These are phyloP conservation scores for Saussurea involucrata DNA, from an alignment of 129 eudicot genomes.

Conservation along the genomic window DNA sequence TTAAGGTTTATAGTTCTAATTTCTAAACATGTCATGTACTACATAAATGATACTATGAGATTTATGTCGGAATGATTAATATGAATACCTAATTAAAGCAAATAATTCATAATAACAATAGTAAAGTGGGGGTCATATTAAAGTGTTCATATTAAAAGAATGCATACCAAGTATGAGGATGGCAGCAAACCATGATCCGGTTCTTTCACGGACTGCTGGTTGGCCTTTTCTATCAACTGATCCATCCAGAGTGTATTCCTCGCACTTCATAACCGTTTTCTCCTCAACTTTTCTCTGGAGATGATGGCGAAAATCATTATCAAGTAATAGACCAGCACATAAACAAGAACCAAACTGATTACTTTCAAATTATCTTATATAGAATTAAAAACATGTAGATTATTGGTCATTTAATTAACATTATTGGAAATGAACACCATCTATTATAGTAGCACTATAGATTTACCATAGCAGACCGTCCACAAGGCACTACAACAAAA, in stretches of 20 bases:
- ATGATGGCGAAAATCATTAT: background rate
- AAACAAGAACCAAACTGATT: background rate
- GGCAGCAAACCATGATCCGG: slow-evolving; percentile 89
- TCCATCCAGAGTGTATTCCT: slow-evolving; percentile 72
- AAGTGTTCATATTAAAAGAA: background rate
- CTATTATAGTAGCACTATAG: background rate
- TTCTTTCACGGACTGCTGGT: slow-evolving; percentile 60
- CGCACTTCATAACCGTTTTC: slow-evolving; percentile 28
- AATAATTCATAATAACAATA: background rate
- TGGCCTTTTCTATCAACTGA: slow-evolving; percentile 61
- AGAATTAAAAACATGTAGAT: background rate
- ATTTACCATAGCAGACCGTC: background rate
- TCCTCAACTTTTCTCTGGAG: slow-evolving; percentile 38
- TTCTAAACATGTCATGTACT: slow-evolving; percentile 8
- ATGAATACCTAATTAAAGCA: background rate
- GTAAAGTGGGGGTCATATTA: background rate
- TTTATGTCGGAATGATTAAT: background rate
- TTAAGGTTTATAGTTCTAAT: slow-evolving; percentile 4
- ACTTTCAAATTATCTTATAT: background rate
- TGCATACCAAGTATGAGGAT: slow-evolving; percentile 67
- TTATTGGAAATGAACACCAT: too few relatives aligned
- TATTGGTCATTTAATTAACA: background rate
- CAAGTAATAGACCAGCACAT: background rate
- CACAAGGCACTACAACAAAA: too few relatives aligned
- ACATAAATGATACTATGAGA: slow-evolving; percentile 5